Evolutionary conservation across 2,329 filamentous ascomycete genomes (phyloP).

Genomic region (Xylariomycetidae sp.): DNA sequence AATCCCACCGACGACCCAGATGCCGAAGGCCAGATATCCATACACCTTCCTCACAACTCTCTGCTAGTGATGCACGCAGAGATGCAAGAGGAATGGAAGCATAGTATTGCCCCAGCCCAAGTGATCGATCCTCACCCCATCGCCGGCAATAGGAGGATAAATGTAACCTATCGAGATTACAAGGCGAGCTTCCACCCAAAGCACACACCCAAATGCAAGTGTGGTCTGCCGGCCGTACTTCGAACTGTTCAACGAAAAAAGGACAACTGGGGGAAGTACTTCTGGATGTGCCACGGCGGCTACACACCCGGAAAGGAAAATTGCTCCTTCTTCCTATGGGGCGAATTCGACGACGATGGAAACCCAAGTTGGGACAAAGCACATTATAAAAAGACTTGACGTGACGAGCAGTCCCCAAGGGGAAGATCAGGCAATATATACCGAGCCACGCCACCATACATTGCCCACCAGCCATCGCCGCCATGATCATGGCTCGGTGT

Average conservation of each 20-base stretch:
- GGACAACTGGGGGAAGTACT: slow-evolving; percentile 73
- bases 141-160: slow-evolving; percentile 74
- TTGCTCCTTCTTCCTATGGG: slow-evolving; percentile 81
- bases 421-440: background rate
- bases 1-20: slow-evolving; percentile 45
- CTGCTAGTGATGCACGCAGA: slow-evolving; percentile 93
- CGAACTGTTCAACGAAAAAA: slow-evolving; percentile 74
- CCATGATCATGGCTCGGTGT: slow-evolving; percentile 26
- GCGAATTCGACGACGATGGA: slow-evolving; percentile 79
- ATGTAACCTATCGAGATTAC: slow-evolving; percentile 91
- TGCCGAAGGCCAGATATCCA: slow-evolving; percentile 77
- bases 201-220: slow-evolving; percentile 72
- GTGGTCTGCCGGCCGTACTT: slow-evolving; percentile 61
- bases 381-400: slow-evolving; percentile 18
- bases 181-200: slow-evolving; percentile 69
- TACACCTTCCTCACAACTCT: slow-evolving; percentile 91
- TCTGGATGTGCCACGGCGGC: slow-evolving; percentile 87
- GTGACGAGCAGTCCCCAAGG: background rate
- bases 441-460: background rate
- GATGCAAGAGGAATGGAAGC: slow-evolving; percentile 98
- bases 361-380: slow-evolving; percentile 58
- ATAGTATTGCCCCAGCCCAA: slow-evolving; percentile 68
- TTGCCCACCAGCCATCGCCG: background rate
- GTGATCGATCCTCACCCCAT: slow-evolving; percentile 81
- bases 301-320: slow-evolving; percentile 62